Base-by-base conservation (phyloP, 306 rosid species). In the Canavalia gladiata region DNA sequence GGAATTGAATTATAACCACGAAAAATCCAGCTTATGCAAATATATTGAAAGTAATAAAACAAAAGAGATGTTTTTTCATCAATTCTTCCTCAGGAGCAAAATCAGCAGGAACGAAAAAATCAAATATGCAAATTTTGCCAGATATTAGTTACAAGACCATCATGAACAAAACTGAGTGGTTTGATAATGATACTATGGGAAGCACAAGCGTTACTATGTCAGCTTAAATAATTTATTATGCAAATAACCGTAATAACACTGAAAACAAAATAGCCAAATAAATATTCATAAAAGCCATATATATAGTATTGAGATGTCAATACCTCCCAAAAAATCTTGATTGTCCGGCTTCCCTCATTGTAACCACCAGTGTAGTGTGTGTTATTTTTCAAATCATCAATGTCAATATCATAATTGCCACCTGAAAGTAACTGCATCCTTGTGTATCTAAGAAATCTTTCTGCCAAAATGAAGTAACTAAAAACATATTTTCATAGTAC, bases 271-370 rank as follows among this genome's bases (percentile, higher is more conserved):
- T 46, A 55, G 75, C 25, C 25, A 18, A 18, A 70, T 18, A 37
- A 72, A 74, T 49, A 66, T 72, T 6, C 18, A 60, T 66, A 45
- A 67, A 50, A 74, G 74, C 8, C 59, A 18, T 41, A 59, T 31
- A 49, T 46, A 4, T 39, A 30, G 34, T 79, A 79, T 25, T 30
- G 41, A 69, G 78, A 50, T 57, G 52, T 43, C 84, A 65, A 51
- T 95, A 93, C 98, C 98, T 95, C 98, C 99, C 99, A 95, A 82
- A 95, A 95, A 7, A 90, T 78, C 87, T 87, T 95, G 74, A 95
- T 74, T 3, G 99, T 89, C 45, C 92, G 93, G 88, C 91, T 93
- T 72, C 98, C 91, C 47, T 90, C 97, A 60, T 87, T 89, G 86
- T 90, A 95, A 77, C 99, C 98, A 68, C 98, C 99, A 62, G 98